These are phyloP conservation scores for Hymenotorrendiella dingleyae DNA, from an alignment of 2,329 filamentous ascomycete genomes.

Conservation along the genomic window DNA sequence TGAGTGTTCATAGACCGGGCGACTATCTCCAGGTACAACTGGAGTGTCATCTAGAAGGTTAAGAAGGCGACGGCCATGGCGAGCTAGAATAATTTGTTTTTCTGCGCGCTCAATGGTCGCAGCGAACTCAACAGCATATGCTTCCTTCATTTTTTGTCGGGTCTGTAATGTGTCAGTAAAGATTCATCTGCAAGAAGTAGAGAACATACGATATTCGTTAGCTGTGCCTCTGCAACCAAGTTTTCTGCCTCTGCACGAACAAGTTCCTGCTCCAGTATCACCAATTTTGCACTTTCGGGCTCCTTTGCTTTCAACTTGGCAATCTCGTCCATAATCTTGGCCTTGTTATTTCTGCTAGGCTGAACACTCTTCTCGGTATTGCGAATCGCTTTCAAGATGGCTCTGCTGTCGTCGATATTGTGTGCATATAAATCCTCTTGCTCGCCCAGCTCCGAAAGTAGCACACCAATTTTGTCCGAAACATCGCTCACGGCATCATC, in stretches of 20 bases:
- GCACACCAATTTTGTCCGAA: conserved; percentile 89
- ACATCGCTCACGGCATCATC: conserved; percentile 86
- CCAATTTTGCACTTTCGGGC: conserved; percentile 73
- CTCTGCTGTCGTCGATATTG: conserved; percentile 78
- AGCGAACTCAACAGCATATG: conserved; percentile 81
- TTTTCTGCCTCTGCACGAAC: conserved; percentile 94
- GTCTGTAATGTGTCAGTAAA: conserved; percentile 49
- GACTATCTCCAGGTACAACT: conserved; percentile 77
- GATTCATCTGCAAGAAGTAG: background rate
- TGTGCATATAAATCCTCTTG: conserved; percentile 87
- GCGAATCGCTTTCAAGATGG: conserved; percentile 80
- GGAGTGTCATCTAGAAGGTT: conserved; percentile 85
- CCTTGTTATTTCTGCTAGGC: conserved; percentile 80
- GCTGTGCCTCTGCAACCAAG: conserved; percentile 89
- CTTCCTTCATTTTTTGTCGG: conserved; percentile 91
- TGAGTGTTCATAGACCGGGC: conserved; percentile 59
- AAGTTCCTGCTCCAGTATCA: conserved; percentile 89
- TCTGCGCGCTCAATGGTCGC: conserved; percentile 93
- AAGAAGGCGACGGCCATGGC: conserved; percentile 79
- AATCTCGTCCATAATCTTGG: conserved; percentile 89
- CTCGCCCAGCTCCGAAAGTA: conserved; percentile 87
- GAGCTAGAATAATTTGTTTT: conserved; percentile 92
- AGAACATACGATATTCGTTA: conserved; percentile 78
- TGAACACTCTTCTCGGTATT: conserved; percentile 96
- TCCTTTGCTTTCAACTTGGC: conserved; percentile 88